phyloP scores from a whole-genome alignment of 2,329 filamentous ascomycete species.

The Fusarium sp. region DNA sequence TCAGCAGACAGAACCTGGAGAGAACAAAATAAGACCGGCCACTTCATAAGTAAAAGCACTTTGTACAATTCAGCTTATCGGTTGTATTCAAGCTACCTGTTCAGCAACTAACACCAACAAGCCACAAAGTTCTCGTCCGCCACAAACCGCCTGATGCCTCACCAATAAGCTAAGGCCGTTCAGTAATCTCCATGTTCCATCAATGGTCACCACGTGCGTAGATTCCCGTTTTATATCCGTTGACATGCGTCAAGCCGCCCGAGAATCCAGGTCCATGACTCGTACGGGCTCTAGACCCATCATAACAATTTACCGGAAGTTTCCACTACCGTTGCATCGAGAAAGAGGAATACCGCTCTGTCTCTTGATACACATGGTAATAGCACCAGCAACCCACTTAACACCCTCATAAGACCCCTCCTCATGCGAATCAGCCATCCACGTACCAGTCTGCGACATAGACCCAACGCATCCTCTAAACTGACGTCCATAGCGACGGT shows the following conservation, averaged over 20 bases:
- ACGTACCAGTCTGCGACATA: conserved; percentile 5
- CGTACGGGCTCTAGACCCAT: background rate
- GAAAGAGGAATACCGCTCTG: background rate
- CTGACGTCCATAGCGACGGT: background rate
- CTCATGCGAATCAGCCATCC: conserved; percentile 1
- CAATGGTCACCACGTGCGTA: background rate
- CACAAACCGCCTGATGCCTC: accelerated
- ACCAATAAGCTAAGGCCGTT: too few species aligned
- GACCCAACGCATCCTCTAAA: conserved; percentile 15
- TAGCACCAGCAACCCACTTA: conserved; percentile 17
- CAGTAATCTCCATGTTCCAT: too few species aligned
- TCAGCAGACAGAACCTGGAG: too few species aligned
- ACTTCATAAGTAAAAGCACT: too few species aligned
- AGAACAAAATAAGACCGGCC: accelerated
- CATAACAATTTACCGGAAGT: background rate
- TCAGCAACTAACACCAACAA: background rate
- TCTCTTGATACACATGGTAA: conserved; percentile 16
- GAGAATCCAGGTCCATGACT: background rate
- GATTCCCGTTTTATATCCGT: too few species aligned
- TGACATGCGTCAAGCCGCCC: background rate
- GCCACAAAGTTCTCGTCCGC: too few species aligned
- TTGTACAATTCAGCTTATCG: background rate
- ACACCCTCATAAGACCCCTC: conserved; percentile 18
- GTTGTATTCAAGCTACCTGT: too few species aligned
- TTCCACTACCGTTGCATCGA: conserved; percentile 14